A percentile compares a stretch with the other conserved stretches of the same genome.
Evolutionary conservation across 2,329 filamentous ascomycete genomes (phyloP).

Genomic region (Aureobasidium sp.): DNA sequence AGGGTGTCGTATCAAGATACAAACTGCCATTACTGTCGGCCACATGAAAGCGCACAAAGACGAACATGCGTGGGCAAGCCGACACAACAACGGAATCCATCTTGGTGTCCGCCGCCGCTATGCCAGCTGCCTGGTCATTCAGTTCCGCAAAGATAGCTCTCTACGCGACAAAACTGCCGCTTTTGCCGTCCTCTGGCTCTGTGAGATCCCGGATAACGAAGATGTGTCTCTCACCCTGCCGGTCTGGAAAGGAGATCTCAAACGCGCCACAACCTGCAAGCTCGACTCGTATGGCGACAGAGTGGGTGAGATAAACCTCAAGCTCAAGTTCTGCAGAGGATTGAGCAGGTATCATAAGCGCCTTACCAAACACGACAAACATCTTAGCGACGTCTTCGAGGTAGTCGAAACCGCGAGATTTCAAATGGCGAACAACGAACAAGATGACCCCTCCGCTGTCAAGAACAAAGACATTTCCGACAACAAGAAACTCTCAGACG

Average conservation of each 20-base stretch:
- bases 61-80: conserved; percentile 47
- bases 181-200: conserved; percentile 61
- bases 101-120: conserved; percentile 58
- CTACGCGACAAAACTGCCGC: conserved; percentile 51
- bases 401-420: conserved; percentile 56
- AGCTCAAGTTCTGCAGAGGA: conserved; percentile 55
- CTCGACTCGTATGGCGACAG: conserved; percentile 50
- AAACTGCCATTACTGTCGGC: conserved; percentile 50
- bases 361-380: conserved; percentile 48
- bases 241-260: conserved; percentile 61
- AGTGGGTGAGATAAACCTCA: conserved; percentile 52
- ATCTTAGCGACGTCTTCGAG: conserved; percentile 56
- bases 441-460: conserved; percentile 24
- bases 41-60: conserved; percentile 40
- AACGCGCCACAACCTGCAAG: conserved; percentile 46
- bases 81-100: conserved; percentile 39
- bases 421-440: conserved; percentile 38
- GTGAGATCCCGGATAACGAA: conserved; percentile 63
- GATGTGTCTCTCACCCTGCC: conserved; percentile 51
- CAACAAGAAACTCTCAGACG: conserved; percentile 10
- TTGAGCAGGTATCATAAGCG: conserved; percentile 53
- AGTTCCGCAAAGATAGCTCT: conserved; percentile 52
- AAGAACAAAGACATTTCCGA: conserved; percentile 8
- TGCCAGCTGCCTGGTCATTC: conserved; percentile 47
- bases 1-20: conserved; percentile 50